These are phyloP conservation scores for Thelonectria discophora DNA, from an alignment of 2,329 filamentous ascomycete genomes.

Conservation along the genomic window DNA sequence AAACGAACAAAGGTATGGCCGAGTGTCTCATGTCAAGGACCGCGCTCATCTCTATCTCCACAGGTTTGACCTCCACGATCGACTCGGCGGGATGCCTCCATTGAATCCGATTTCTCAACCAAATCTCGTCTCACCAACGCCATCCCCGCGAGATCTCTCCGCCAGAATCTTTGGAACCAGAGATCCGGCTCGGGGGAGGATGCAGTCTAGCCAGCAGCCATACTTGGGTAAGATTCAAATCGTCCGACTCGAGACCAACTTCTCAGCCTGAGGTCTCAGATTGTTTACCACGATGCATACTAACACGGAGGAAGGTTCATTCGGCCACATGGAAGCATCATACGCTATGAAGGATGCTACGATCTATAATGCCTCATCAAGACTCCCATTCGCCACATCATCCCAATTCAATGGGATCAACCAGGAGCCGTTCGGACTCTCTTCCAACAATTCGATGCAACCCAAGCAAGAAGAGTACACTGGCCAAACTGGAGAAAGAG, in stretches of 20 bases:
- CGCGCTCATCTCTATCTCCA: constrained; percentile 16
- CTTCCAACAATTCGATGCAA: constrained; percentile 36
- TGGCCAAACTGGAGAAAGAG: constrained; percentile 26
- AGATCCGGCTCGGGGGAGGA: constrained; percentile 34
- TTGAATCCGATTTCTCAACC: constrained; percentile 51
- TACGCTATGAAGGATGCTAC: constrained; percentile 45
- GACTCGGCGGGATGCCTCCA: constrained; percentile 47
- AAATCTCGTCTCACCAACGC: constrained; percentile 50
- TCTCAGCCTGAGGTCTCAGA: not conserved
- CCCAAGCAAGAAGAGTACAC: constrained; percentile 43
- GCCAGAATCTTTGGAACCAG: constrained; percentile 38
- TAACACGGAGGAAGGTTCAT: constrained; percentile 37
- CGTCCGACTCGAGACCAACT: not conserved
- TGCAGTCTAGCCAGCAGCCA: constrained; percentile 29
- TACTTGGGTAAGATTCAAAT: constrained; percentile 22
- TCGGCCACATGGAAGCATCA: constrained; percentile 40
- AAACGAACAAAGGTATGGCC: constrained; percentile 40
- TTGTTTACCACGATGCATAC: not conserved
- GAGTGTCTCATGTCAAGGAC: not conserved
- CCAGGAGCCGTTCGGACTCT: constrained; percentile 43
- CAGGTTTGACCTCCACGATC: constrained; percentile 47
- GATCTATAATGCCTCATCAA: constrained; percentile 44
- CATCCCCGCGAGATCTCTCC: constrained; percentile 42
- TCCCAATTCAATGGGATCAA: constrained; percentile 37
- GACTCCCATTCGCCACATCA: constrained; percentile 40